These are phyloP conservation scores for Inonotus obliquus DNA, from an alignment of 1,284 basidiomycete genomes.

Conservation along the genomic window DNA sequence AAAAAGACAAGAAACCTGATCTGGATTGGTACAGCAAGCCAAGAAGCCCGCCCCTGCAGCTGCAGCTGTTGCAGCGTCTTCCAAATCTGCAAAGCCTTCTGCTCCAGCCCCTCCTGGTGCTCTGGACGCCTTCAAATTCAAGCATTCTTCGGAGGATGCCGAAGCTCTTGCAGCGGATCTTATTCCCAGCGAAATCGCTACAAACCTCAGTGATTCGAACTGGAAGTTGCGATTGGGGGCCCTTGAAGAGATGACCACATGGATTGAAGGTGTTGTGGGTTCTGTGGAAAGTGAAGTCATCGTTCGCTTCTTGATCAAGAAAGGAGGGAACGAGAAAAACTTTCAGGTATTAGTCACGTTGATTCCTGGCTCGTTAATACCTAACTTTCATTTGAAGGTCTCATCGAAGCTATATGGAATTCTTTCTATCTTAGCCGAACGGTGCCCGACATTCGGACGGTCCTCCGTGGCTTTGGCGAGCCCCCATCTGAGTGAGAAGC, in stretches of 20 bases:
- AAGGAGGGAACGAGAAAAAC: constrained; percentile 97
- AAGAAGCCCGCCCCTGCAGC: constrained; percentile 25
- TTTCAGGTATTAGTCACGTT: constrained; percentile 68
- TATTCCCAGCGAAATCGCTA: constrained; percentile 70
- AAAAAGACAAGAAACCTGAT: neutral
- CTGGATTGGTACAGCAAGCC: constrained; percentile 15
- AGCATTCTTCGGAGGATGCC: constrained; percentile 89
- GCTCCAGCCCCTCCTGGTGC: constrained; percentile 43
- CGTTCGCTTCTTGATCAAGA: constrained; percentile 88
- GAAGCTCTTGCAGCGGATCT: constrained; percentile 73
- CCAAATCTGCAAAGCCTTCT: constrained; percentile 50
- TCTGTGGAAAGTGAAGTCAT: constrained; percentile 86
- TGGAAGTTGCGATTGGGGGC: constrained; percentile 94
- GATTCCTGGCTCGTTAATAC: constrained; percentile 6
- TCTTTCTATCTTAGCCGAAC: constrained; percentile 70
- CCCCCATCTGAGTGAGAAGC: constrained; percentile 88
- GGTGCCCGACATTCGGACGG: constrained; percentile 80
- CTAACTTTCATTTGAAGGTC: constrained; percentile 52
- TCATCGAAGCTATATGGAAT: constrained; percentile 83
- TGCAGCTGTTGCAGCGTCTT: constrained; percentile 27
- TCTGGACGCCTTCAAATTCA: constrained; percentile 87
- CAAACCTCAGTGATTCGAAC: constrained; percentile 77
- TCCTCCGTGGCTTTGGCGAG: constrained; percentile 83
- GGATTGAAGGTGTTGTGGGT: constrained; percentile 71
- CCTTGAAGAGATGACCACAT: constrained; percentile 80